A percentile compares a stretch with the other conserved stretches of the same genome.
Evolutionary conservation across 2,329 filamentous ascomycete species (phyloP).

Genomic region (Fusarium clavum): DNA sequence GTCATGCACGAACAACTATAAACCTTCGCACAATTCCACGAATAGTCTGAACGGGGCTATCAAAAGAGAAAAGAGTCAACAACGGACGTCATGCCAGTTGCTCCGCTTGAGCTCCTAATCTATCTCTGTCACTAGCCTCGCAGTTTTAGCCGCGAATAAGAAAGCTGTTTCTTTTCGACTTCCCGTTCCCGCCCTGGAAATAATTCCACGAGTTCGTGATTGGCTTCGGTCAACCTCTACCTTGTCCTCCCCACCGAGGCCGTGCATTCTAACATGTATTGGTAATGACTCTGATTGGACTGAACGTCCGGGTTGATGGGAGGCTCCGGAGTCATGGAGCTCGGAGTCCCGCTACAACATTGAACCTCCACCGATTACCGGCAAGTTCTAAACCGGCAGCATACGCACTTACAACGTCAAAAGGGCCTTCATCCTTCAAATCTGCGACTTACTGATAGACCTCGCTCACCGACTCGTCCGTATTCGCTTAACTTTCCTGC

Average conservation of each 20-base stretch:
- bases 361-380: constrained; percentile 33
- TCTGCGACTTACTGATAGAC: constrained; percentile 14
- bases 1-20: constrained; percentile 20
- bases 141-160: constrained; percentile 28
- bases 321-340: constrained; percentile 47
- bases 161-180: constrained; percentile 16
- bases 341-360: constrained; percentile 31
- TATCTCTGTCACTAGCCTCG: constrained; percentile 27
- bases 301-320: constrained; percentile 44
- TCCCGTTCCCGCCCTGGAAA: constrained; percentile 21
- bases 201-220: constrained; percentile 32
- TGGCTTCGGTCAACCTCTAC: constrained; percentile 29
- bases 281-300: constrained; percentile 47
- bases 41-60: constrained; percentile 1
- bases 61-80: constrained; percentile 38
- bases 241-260: constrained; percentile 36
- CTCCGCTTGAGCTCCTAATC: constrained; percentile 28
- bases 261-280: constrained; percentile 38
- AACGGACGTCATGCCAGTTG: constrained; percentile 33
- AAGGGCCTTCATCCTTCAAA: constrained; percentile 16
- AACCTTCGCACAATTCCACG: constrained; percentile 12
- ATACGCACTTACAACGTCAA: constrained; percentile 27
- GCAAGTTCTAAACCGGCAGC: constrained; percentile 18
- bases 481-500: constrained; percentile 20
- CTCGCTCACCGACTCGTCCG: constrained; percentile 35